These are phyloP conservation scores for Colletotrichum godetiae DNA, from an alignment of 2,329 filamentous ascomycete genomes.

Conservation along the genomic window DNA sequence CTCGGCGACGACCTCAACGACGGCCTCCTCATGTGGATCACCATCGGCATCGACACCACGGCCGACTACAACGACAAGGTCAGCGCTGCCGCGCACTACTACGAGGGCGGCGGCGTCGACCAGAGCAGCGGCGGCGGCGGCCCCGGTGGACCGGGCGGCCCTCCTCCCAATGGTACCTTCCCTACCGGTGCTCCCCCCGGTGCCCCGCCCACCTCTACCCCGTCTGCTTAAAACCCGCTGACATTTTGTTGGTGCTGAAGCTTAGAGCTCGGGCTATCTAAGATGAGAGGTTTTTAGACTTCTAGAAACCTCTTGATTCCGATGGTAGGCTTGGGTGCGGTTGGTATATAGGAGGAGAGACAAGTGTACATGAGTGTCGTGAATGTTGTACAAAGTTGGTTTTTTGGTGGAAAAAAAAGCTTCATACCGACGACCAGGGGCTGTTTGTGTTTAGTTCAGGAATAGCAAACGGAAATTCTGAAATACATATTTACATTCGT, in stretches of 20 bases:
- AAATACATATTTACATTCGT: neutral
- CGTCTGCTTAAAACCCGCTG: neutral
- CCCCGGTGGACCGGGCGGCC: conserved; percentile 12
- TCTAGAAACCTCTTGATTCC: neutral
- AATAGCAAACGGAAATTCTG: neutral
- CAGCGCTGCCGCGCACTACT: conserved; percentile 25
- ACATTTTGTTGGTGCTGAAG: neutral
- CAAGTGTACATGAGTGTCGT: too few relatives aligned
- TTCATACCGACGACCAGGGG: neutral
- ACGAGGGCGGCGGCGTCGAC: conserved; percentile 32
- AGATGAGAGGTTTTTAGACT: neutral
- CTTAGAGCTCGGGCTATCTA: neutral
- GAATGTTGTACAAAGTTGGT: neutral
- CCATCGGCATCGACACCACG: conserved; percentile 59
- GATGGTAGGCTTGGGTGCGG: neutral
- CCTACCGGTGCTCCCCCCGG: neutral
- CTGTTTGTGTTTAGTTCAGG: neutral
- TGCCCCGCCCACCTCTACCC: neutral
- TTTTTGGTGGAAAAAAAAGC: neutral
- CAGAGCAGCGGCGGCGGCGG: conserved; percentile 17
- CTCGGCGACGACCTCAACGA: conserved; percentile 64
- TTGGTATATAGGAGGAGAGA: neutral
- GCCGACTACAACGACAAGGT: conserved; percentile 33
- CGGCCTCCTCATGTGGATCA: conserved; percentile 67
- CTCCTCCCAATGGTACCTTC: neutral